A percentile compares a stretch with the other conserved stretches of the same genome.
Evolutionary conservation across 441 rosid species (phyloP).

Genomic region (Aleurites moluccanus): DNA sequence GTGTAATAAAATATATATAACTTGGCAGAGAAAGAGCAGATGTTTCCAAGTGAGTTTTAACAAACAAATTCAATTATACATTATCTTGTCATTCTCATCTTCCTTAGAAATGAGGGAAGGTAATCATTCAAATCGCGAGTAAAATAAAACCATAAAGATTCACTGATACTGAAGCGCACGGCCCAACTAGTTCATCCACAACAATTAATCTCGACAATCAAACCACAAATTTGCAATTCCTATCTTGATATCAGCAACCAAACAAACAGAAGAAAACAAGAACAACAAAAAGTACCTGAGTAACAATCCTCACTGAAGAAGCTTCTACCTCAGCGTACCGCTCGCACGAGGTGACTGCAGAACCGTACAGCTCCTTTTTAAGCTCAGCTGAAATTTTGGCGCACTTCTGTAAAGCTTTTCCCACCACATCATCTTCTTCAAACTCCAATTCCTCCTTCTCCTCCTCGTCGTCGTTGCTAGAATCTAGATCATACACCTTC

Average conservation of each 20-base stretch:
- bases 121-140: not conserved
- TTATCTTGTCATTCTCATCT: slow-evolving; percentile 2
- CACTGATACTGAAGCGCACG: no score
- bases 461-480: slow-evolving; percentile 39
- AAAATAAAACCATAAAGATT: not conserved
- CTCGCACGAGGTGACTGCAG: slow-evolving; percentile 59
- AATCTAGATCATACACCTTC: slow-evolving; percentile 52
- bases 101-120: not conserved
- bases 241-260: not conserved
- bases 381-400: slow-evolving; percentile 77
- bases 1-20: no score
- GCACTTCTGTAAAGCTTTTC: slow-evolving; percentile 83
- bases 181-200: not conserved
- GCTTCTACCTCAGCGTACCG: slow-evolving; percentile 84
- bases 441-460: slow-evolving; percentile 24
- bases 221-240: not conserved
- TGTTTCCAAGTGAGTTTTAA: not conserved
- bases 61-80: not conserved
- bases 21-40: not conserved
- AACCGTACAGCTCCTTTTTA: slow-evolving; percentile 74
- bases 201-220: not conserved
- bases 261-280: not conserved
- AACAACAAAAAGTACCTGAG: slow-evolving; percentile 42
- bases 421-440: slow-evolving; percentile 67
- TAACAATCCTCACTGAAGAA: slow-evolving; percentile 80